Base-by-base conservation (phyloP, 2,329 filamentous ascomycete genomes). In the Simplicillium sp. region DNA sequence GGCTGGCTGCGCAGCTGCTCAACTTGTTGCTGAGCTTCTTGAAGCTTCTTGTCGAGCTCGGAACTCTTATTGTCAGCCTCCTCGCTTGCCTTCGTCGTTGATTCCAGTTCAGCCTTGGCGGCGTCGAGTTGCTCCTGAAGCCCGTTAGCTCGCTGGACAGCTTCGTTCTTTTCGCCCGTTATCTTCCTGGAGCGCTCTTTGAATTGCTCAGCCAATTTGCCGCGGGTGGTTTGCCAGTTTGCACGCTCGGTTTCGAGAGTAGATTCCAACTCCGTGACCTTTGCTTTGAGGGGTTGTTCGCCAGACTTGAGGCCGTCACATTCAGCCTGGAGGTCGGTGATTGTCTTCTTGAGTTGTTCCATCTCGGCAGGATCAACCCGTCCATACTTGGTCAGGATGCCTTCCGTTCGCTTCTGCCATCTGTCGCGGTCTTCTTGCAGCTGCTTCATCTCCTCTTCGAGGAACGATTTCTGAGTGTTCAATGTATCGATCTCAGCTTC, bases 301-400 rank as follows among this genome's bases (percentile, higher is more conserved):
- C 64, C 62, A 44, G 66, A 59, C 52, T 69, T 74, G 36, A 78
- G 59, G 3, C 67, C 51, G 48, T 84, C 73, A 7, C 80, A 74
- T 55, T 89, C 83, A 25, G 69, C 65, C 56, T 87, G 73, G 11
- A 89, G 64, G 2, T 65, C 66, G 7, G 77, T 66, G 40, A 96
- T 76, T 44, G 82, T 81, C 55, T 84, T 79, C 66, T 92, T 95
- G 43, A 98, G 73, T 44, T 84, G 81, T 52, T 97, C 90, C 57
- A 96, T 76, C 55, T 97, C 90, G 3, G 86, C 87, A 34, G 92
- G 90, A 56, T 98, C 92, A 39, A 94, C 87, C 42, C 90, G 86
- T 50, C 95, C 89, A 56, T 97, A 96, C 58, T 95, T 96, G 49
- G 87, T 88, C 38, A 98, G 76, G 46, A 98, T 96, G 51, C 94